Evolutionary conservation across 495 filamentous ascomycete genomes (phyloP).

Genomic region (Hypomontagnella submonticulosa): DNA sequence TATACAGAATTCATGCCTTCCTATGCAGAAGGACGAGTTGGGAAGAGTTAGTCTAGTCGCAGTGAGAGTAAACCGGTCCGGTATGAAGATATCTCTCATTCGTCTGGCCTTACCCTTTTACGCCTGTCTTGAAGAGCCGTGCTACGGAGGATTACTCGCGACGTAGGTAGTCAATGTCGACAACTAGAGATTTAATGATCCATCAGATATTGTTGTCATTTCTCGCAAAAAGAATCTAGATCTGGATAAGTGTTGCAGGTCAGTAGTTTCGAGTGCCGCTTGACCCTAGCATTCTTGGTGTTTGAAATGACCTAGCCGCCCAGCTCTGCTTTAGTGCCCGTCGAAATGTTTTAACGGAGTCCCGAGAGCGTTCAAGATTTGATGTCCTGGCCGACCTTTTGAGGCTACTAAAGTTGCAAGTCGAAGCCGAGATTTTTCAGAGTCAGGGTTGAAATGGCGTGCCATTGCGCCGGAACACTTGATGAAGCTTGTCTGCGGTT

Average conservation of each 20-base stretch:
- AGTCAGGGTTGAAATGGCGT: slow-evolving; percentile 17
- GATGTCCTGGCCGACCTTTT: slow-evolving; percentile 1
- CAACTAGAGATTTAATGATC: not conserved
- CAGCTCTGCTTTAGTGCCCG: slow-evolving; percentile 12
- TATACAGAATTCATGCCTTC: too few species aligned
- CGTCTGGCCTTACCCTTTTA: too few species aligned
- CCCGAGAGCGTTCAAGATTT: slow-evolving; percentile 3
- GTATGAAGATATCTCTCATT: too few species aligned
- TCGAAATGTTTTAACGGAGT: slow-evolving; percentile 22
- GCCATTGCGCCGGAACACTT: slow-evolving; percentile 16
- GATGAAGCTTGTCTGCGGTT: slow-evolving; percentile 24
- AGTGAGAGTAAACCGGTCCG: too few species aligned
- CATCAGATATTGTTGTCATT: slow-evolving; percentile 11
- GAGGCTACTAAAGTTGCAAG: slow-evolving; percentile 16
- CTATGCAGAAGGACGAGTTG: too few species aligned
- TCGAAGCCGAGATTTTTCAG: slow-evolving; percentile 6
- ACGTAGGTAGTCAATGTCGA: too few species aligned
- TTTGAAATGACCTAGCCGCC: slow-evolving; percentile 24
- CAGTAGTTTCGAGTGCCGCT: slow-evolving; percentile 28
- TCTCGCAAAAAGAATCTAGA: slow-evolving; percentile 27
- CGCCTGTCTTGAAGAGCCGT: too few species aligned
- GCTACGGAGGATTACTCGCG: too few species aligned
- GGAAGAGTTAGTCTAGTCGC: too few species aligned
- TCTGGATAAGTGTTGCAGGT: slow-evolving; percentile 7
- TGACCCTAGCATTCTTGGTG: slow-evolving; percentile 13